Percentiles rank a stretch among this genome's conserved stretches.
Conservation (phyloP, 2,329 filamentous ascomycete species). For the Cordyceps javanica region DNA sequence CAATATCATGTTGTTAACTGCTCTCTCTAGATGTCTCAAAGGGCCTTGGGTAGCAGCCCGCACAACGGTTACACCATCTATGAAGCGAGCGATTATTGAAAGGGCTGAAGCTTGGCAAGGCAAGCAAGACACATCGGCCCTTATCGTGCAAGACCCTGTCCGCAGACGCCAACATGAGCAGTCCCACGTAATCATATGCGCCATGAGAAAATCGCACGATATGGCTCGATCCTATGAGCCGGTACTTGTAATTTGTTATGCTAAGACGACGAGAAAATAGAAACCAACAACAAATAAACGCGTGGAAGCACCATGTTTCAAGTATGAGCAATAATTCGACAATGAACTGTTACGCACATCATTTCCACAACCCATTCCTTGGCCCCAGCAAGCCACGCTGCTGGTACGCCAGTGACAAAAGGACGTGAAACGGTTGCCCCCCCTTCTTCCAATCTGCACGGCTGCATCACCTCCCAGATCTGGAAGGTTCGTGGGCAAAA, state of each 20-base stretch:
- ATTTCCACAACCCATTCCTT: background rate
- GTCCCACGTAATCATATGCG: no score
- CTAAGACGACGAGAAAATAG: background rate
- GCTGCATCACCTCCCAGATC: background rate
- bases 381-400: slow-evolving; percentile 5
- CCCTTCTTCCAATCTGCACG: background rate
- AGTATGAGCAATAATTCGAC: background rate
- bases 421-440: background rate
- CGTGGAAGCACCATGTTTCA: background rate
- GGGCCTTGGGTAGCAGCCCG: no score
- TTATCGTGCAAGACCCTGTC: no score
- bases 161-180: no score
- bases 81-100: no score
- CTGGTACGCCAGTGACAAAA: background rate
- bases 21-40: background rate
- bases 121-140: no score
- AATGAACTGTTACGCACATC: background rate
- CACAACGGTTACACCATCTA: no score
- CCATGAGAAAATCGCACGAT: background rate
- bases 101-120: no score
- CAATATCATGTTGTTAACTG: background rate
- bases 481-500: background rate
- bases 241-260: no score
- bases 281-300: background rate
- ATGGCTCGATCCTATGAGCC: no score